phyloP scores from a whole-genome alignment of 306 rosid genomes.

The Trifolium pratense region DNA sequence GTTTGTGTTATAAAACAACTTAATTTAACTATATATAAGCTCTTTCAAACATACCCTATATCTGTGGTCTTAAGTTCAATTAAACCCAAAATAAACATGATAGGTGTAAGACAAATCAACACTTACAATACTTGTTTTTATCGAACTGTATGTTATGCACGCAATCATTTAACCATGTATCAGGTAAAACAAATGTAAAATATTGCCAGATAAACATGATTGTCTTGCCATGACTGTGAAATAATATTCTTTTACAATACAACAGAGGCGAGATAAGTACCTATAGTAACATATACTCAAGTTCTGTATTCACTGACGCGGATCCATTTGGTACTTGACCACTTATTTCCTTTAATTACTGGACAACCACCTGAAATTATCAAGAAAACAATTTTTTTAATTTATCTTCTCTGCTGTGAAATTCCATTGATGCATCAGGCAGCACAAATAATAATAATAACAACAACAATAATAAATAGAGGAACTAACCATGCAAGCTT shows the following conservation, averaged over 20 bases:
- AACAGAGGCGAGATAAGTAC: conserved; percentile 43
- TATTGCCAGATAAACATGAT: conserved; percentile 6
- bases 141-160: conserved; percentile 13
- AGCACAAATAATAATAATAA: conserved; percentile 17
- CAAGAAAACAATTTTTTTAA: conserved; percentile 28
- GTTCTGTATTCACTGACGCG: conserved; percentile 75
- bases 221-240: conserved; percentile 31
- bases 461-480: not conserved
- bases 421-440: conserved; percentile 16
- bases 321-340: conserved; percentile 98
- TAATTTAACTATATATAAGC: not conserved
- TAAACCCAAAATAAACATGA: conserved; percentile 13
- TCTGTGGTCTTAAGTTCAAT: conserved; percentile 12
- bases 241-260: conserved; percentile 4
- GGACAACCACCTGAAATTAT: conserved; percentile 90
- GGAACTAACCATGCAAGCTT: conserved; percentile 88
- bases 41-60: not conserved
- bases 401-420: conserved; percentile 35
- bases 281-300: conserved; percentile 54
- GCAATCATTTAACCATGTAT: conserved; percentile 11
- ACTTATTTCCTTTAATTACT: conserved; percentile 91
- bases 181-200: conserved; percentile 13
- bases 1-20: not conserved
- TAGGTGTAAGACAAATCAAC: conserved; percentile 17
- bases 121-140: not conserved